Conservation (phyloP, 2,329 filamentous ascomycete genomes). For the Davidsoniella eucalypti region DNA sequence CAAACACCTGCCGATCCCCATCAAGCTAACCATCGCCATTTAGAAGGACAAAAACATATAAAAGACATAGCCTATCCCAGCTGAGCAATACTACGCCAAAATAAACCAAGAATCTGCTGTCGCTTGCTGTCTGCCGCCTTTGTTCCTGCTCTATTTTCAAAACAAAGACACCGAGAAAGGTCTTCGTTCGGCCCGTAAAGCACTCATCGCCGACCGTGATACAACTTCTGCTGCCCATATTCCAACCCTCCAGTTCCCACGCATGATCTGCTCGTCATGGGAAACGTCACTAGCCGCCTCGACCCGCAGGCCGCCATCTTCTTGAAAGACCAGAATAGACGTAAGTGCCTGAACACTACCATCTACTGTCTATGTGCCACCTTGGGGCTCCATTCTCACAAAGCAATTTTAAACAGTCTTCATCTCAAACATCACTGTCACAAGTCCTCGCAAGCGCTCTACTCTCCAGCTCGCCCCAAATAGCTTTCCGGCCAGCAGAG, state of each 20-base stretch:
- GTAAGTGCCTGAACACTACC: slow-evolving; percentile 37
- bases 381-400: background rate
- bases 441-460: slow-evolving; percentile 60
- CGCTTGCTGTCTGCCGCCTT: background rate
- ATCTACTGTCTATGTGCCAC: background rate
- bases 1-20: too few species aligned
- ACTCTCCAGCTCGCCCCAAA: slow-evolving; percentile 71
- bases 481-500: slow-evolving; percentile 67
- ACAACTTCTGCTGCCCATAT: background rate
- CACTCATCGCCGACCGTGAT: background rate
- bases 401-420: background rate
- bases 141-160: background rate
- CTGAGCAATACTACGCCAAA: too few species aligned
- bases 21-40: too few species aligned
- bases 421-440: slow-evolving; percentile 41
- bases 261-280: slow-evolving; percentile 46
- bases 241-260: background rate
- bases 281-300: slow-evolving; percentile 74
- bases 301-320: slow-evolving; percentile 70
- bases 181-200: background rate
- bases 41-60: too few species aligned
- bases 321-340: slow-evolving; percentile 78
- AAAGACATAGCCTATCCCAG: too few species aligned
- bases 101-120: too few species aligned
- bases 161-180: background rate